Conservation (phyloP, 495 filamentous ascomycete species). For the Xylaria castorea region DNA sequence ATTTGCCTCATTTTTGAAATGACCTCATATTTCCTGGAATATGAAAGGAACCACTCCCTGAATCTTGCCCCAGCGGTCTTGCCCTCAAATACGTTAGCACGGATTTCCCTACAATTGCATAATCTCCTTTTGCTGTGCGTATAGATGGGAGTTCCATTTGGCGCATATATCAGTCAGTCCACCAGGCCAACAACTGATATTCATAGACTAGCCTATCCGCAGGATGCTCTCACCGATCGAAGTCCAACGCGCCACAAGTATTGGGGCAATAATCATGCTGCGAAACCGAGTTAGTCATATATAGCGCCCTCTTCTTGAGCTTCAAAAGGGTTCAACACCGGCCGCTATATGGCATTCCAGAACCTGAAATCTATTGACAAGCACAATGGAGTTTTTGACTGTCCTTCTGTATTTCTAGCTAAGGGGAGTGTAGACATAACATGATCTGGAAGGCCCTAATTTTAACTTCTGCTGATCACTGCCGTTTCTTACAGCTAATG, state of each 20-base stretch:
- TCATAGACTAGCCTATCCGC: no score
- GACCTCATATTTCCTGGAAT: neutral
- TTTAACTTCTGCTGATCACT: neutral
- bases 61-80: neutral
- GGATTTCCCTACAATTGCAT: neutral
- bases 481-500: neutral
- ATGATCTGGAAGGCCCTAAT: neutral
- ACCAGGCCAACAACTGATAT: no score
- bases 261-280: no score
- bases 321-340: neutral
- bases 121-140: neutral
- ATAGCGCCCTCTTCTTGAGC: neutral
- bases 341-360: neutral
- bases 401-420: neutral
- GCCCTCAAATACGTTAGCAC: neutral
- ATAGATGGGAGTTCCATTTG: neutral
- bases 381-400: neutral
- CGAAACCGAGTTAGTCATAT: no score
- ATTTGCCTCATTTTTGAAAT: neutral
- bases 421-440: neutral
- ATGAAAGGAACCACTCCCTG: neutral
- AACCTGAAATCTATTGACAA: neutral
- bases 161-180: neutral
- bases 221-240: no score
- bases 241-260: no score